Evolutionary conservation across 495 filamentous ascomycete species (phyloP).

Genomic region (Trichocladium uniseriatum): DNA sequence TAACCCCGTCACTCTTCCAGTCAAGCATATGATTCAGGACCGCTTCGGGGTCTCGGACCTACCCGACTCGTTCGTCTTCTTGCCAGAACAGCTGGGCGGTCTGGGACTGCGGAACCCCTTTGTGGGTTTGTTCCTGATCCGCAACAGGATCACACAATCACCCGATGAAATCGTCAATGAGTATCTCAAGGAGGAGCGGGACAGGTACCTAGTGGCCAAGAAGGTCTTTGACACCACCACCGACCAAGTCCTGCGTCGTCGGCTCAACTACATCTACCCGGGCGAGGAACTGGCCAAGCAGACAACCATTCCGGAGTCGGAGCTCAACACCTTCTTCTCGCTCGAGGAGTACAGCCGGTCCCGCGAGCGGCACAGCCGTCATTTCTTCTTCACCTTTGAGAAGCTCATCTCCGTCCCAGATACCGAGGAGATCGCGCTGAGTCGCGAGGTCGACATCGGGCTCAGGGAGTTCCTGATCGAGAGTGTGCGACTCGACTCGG

Average conservation of each 20-base stretch:
- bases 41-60: constrained; percentile 47
- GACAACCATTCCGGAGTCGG: not conserved
- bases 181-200: constrained; percentile 31
- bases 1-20: not conserved
- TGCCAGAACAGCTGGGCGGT: constrained; percentile 45
- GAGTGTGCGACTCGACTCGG: constrained; percentile 16
- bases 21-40: constrained; percentile 44
- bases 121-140: constrained; percentile 32
- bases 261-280: constrained; percentile 6
- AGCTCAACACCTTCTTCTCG: constrained; percentile 30
- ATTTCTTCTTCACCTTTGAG: constrained; percentile 4
- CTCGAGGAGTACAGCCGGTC: constrained; percentile 41
- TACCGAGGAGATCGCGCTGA: constrained; percentile 14
- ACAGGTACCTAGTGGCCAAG: constrained; percentile 22
- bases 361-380: constrained; percentile 28
- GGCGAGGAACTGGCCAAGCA: not conserved
- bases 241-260: constrained; percentile 24
- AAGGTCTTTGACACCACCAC: constrained; percentile 35
- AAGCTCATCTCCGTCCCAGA: constrained; percentile 17
- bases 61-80: constrained; percentile 56
- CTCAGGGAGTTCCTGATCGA: constrained; percentile 13
- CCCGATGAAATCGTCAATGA: constrained; percentile 28
- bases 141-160: constrained; percentile 23
- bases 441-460: constrained; percentile 13
- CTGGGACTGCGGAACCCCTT: constrained; percentile 50